Base-by-base conservation (phyloP, 1,284 basidiomycete genomes). In the Ceratobasidium sp. region DNA sequence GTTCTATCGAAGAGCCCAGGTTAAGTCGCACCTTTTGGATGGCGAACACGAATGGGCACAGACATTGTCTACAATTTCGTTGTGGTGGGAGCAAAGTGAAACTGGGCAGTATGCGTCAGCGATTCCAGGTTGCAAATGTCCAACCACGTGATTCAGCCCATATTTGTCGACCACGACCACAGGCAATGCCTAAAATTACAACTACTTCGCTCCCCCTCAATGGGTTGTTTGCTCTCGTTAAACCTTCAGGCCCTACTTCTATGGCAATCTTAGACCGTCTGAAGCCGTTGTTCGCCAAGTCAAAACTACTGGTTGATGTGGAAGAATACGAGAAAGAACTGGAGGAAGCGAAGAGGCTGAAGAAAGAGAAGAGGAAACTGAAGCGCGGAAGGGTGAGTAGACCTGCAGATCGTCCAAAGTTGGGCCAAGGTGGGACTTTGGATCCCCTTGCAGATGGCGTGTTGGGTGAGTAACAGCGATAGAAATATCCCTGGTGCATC, bases 381-480 rank as follows among this genome's bases (percentile, higher is more conserved):
- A 74, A 65, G 62, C 59, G 51, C 29, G 73, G 73, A 29, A 74
- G 67, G 11, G 14, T 71, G 56, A 71, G 67, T 24, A 71, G 45
- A 45, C 67, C 67, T 14, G 41, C 33, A 36, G 74, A 73, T 63
- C 57, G 36, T 15, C 82, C 95, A 66, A 97, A 97, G 83, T 88
- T 97, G 59, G 96, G 96, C 0, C 95, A 97, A 83, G 95, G 95
- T 57, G 96, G 96, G 19, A 99, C 98, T 2, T 85, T 99, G 57
- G 98, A 99, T 85, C 98, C 98, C 14, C 87, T 99, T 22, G 98
- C 98, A n/a, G 93, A 96, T 81, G 96, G 96, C 59, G 95, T 97
- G 24, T 85, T 95, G 76, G 93, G 93, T 93, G 81, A 76, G 84
- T 78, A 60, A 59, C 17, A 59, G 73, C 51, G 22, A 17, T 64